Evolutionary conservation across 2,329 filamentous ascomycete genomes (phyloP).

Genomic region (Pyricularia grisea): DNA sequence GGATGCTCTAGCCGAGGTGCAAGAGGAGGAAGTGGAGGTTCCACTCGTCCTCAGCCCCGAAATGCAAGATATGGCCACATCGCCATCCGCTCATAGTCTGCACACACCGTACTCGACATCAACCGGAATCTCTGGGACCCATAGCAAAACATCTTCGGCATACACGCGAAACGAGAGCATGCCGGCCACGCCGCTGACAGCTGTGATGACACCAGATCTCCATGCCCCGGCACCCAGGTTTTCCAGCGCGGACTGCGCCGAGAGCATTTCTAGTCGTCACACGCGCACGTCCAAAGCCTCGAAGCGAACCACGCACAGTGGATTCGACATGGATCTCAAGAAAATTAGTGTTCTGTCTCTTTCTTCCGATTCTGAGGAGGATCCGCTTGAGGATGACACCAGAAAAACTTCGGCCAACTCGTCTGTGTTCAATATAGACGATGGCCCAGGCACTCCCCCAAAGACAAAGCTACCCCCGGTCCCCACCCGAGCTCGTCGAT

Average conservation of each 20-base stretch:
- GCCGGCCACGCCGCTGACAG: constrained; percentile 17
- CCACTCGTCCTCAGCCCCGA: not conserved
- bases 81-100: not conserved
- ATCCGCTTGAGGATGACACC: constrained; percentile 16
- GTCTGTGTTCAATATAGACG: constrained; percentile 21
- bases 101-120: not conserved
- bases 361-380: constrained; percentile 48
- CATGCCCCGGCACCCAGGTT: constrained; percentile 10
- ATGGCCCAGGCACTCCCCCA: constrained; percentile 14
- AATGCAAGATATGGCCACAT: not conserved
- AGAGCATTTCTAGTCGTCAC: constrained; percentile 45
- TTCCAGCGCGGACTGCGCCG: constrained; percentile 27
- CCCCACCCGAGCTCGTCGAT: not conserved
- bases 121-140: not conserved
- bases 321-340: constrained; percentile 40
- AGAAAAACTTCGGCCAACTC: constrained; percentile 17
- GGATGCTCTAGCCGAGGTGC: not conserved
- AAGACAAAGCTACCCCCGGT: not conserved
- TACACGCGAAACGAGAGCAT: constrained; percentile 7
- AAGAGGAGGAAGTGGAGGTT: not conserved
- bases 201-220: constrained; percentile 13
- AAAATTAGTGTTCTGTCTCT: constrained; percentile 47
- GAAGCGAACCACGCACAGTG: constrained; percentile 35
- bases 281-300: constrained; percentile 46
- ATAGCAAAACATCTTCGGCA: not conserved